These are phyloP conservation scores for Penicillium thymicola DNA, from an alignment of 2,329 filamentous ascomycete species.

Conservation along the genomic window DNA sequence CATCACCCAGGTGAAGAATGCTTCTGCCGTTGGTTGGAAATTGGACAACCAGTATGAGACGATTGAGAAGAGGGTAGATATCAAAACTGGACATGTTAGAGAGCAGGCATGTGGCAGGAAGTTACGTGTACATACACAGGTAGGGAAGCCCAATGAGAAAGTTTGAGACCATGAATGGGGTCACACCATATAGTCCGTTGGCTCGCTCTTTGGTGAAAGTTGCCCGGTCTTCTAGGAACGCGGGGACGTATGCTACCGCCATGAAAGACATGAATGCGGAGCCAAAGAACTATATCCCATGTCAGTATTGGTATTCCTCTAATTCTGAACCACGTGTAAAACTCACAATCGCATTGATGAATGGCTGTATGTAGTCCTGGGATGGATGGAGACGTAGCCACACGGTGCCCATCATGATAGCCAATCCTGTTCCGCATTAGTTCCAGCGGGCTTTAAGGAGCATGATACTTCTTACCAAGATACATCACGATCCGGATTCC, in stretches of 20 bases:
- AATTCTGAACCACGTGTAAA: neutral
- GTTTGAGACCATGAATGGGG: conserved; percentile 71
- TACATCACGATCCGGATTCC: conserved; percentile 83
- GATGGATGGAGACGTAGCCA: conserved; percentile 69
- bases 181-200: conserved; percentile 76
- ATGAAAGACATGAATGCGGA: conserved; percentile 76
- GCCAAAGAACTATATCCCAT: conserved; percentile 57
- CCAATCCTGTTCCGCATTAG: conserved; percentile 52
- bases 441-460: conserved; percentile 5
- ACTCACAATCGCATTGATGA: conserved; percentile 71
- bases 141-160: conserved; percentile 80
- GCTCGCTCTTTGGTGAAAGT: conserved; percentile 73
- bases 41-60: conserved; percentile 78
- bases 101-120: neutral
- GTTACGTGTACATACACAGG: conserved; percentile 51
- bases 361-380: conserved; percentile 73
- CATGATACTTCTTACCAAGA: conserved; percentile 47
- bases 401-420: conserved; percentile 84
- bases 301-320: neutral
- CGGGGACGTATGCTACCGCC: conserved; percentile 80
- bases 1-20: conserved; percentile 75
- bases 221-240: conserved; percentile 73
- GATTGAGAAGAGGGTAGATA: conserved; percentile 70
- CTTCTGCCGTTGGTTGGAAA: conserved; percentile 61
- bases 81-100: conserved; percentile 53